A percentile compares a stretch with the other conserved stretches of the same genome.
phyloP scores from a whole-genome alignment of 169 alveolate genomes.

The Babesia bigemina region DNA sequence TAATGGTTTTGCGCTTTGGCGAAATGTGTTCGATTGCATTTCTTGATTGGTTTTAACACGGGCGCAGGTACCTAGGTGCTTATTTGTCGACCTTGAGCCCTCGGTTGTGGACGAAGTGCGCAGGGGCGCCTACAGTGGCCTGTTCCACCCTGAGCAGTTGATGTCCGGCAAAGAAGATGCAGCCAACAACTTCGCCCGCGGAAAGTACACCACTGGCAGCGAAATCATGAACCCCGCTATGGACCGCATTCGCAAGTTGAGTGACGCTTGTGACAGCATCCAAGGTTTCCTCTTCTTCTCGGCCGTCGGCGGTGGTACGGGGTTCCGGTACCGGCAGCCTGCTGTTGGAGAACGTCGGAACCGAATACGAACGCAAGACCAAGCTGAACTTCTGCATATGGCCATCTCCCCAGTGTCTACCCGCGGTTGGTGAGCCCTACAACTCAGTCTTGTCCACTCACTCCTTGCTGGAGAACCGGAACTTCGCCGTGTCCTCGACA shows the following conservation, averaged over 20 bases:
- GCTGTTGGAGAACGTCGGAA: slow-evolving; percentile 90
- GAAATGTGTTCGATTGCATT: not conserved
- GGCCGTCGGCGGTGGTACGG: slow-evolving; percentile 97
- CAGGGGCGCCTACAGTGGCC: slow-evolving; percentile 90
- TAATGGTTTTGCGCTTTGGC: not conserved
- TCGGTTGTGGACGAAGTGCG: slow-evolving; percentile 93
- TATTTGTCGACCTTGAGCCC: slow-evolving; percentile 93
- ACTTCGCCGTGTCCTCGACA: slow-evolving; percentile 93
- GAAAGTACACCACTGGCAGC: slow-evolving; percentile 92
- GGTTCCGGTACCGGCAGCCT: slow-evolving; percentile 94
- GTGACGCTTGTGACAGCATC: slow-evolving; percentile 94
- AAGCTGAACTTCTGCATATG: slow-evolving; percentile 91
- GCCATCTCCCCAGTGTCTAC: slow-evolving; percentile 92
- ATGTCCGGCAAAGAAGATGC: slow-evolving; percentile 96
- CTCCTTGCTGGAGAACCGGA: slow-evolving; percentile 91
- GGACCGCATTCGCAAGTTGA: slow-evolving; percentile 92
- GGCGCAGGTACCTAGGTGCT: slow-evolving; percentile 89
- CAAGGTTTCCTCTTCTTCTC: slow-evolving; percentile 93
- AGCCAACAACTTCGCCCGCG: slow-evolving; percentile 94
- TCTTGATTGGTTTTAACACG: not conserved
- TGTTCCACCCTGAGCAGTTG: slow-evolving; percentile 94
- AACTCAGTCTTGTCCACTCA: slow-evolving; percentile 93
- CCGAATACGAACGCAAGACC: slow-evolving; percentile 92
- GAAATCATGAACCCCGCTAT: slow-evolving; percentile 88
- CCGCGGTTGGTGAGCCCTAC: slow-evolving; percentile 95